These are phyloP conservation scores for Penicillium simplicissimum DNA, from an alignment of 495 filamentous ascomycete genomes.

Conservation along the genomic window DNA sequence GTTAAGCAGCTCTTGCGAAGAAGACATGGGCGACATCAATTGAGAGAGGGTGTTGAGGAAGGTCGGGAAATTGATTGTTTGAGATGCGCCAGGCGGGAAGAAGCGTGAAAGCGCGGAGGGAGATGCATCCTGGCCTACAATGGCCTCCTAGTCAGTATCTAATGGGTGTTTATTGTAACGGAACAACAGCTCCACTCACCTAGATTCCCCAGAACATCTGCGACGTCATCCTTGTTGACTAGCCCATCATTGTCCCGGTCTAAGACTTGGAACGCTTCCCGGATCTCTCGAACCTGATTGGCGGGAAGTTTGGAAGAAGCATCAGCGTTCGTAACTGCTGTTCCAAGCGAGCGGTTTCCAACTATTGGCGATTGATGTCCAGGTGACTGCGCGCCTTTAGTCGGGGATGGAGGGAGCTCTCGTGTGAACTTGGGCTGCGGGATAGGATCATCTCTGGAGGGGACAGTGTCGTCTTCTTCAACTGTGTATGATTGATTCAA, in stretches of 20 bases:
- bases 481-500: conserved; percentile 50
- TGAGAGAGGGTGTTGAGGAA: conserved; percentile 78
- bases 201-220: conserved; percentile 75
- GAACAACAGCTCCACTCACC: conserved; percentile 43
- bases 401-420: conserved; percentile 46
- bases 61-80: conserved; percentile 75
- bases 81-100: conserved; percentile 67
- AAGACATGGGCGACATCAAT: conserved; percentile 69
- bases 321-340: conserved; percentile 38
- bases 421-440: conserved; percentile 43
- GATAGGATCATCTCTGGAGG: conserved; percentile 34
- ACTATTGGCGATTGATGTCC: conserved; percentile 30
- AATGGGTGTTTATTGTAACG: neutral
- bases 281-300: conserved; percentile 69
- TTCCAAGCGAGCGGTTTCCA: conserved; percentile 29
- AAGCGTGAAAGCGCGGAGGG: conserved; percentile 65
- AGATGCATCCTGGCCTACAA: conserved; percentile 56
- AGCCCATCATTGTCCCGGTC: conserved; percentile 78
- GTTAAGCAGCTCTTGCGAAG: conserved; percentile 72
- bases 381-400: conserved; percentile 39
- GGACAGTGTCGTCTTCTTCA: conserved; percentile 37
- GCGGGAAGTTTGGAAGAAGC: conserved; percentile 64
- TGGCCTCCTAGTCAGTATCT: conserved; percentile 8
- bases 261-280: conserved; percentile 84
- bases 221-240: conserved; percentile 75